Evolutionary conservation across 129 eudicot genomes (phyloP).

Genomic region (Cynara cardunculus): DNA sequence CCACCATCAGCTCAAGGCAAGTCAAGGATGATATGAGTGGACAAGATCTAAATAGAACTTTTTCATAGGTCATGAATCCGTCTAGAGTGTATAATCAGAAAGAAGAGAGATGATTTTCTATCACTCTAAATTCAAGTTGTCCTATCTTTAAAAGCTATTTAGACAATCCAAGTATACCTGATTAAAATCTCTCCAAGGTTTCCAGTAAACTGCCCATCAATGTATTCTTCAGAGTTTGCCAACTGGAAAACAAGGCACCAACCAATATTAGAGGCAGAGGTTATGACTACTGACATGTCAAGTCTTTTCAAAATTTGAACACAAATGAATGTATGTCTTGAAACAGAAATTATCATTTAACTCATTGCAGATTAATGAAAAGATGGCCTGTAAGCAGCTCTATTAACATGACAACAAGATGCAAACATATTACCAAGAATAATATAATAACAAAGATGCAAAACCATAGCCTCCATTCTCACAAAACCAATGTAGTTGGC

Average conservation of each 20-base stretch:
- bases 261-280: conserved; percentile 5
- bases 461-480: neutral
- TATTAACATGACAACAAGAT: neutral
- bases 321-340: neutral
- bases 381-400: neutral
- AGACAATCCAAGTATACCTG: conserved; percentile 42
- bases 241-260: conserved; percentile 39
- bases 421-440: neutral
- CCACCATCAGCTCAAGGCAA: neutral
- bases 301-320: neutral
- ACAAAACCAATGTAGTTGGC: neutral
- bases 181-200: conserved; percentile 89
- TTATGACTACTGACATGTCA: neutral
- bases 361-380: neutral
- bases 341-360: neutral
- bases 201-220: conserved; percentile 80
- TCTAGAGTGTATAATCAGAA: neutral
- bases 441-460: neutral
- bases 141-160: neutral
- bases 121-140: neutral
- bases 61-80: neutral
- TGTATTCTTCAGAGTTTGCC: conserved; percentile 86
- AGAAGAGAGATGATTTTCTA: neutral
- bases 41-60: neutral
- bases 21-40: neutral